phyloP scores from a whole-genome alignment of 352 stramenopile genomes.

The Phytopythium vexans region DNA sequence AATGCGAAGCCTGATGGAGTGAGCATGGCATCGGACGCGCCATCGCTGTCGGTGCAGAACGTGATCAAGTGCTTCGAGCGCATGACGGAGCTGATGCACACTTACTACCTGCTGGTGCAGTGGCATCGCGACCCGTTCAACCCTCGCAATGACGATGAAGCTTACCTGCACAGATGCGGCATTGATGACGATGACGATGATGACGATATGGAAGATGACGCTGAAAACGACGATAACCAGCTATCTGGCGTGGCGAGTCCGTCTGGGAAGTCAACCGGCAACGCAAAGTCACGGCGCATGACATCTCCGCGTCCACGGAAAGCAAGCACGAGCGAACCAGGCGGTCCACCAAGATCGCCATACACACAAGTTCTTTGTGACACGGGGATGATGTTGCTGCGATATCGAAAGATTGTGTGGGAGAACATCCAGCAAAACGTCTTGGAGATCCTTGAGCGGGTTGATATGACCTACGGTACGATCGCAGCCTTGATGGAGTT shows the following conservation, averaged over 20 bases:
- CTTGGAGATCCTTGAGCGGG: conserved; percentile 62
- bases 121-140: conserved; percentile 89
- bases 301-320: conserved; percentile 25
- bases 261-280: conserved; percentile 5
- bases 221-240: conserved; percentile 37
- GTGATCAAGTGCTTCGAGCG: conserved; percentile 62
- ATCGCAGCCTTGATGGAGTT: background rate
- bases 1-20: conserved; percentile 14
- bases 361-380: conserved; percentile 75
- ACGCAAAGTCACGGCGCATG: conserved; percentile 12
- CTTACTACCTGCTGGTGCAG: conserved; percentile 85
- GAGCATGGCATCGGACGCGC: conserved; percentile 4
- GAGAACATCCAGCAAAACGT: conserved; percentile 84
- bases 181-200: conserved; percentile 81
- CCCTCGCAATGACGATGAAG: conserved; percentile 59
- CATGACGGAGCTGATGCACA: conserved; percentile 85
- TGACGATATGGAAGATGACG: conserved; percentile 64
- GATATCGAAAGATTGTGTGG: conserved; percentile 84
- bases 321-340: conserved; percentile 30
- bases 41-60: conserved; percentile 49
- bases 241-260: conserved; percentile 11
- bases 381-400: conserved; percentile 73
- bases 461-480: conserved; percentile 72
- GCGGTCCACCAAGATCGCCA: conserved; percentile 22
- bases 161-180: conserved; percentile 76